Conservation (phyloP, 257 asterid genomes). For the Nicotiana sylvestris region DNA sequence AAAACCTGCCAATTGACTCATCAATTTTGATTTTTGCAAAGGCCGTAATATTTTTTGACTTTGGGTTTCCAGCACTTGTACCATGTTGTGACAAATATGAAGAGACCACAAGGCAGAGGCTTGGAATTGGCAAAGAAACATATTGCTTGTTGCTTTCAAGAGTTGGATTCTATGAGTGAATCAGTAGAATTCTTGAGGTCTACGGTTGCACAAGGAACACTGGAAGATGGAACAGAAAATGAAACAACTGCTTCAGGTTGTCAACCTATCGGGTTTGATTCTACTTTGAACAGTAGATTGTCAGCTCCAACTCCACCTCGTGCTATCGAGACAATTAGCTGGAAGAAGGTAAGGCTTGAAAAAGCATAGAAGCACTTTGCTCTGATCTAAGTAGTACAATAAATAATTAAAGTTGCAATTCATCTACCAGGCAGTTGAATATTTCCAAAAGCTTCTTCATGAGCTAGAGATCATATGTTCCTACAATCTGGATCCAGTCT, state of each 20-base stretch:
- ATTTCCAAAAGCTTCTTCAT: slow-evolving; percentile 94
- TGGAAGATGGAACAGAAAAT: slow-evolving; percentile 36
- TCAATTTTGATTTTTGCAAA: no score
- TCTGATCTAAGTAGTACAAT: background rate
- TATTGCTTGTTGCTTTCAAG: slow-evolving; percentile 61
- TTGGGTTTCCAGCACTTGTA: slow-evolving; percentile 71
- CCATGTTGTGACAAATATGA: slow-evolving; percentile 69
- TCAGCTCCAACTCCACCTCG: slow-evolving; percentile 99
- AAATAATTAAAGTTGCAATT: slow-evolving; percentile 11
- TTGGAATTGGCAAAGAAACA: slow-evolving; percentile 96
- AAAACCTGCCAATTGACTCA: no score
- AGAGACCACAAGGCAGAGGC: slow-evolving; percentile 98
- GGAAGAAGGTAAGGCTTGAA: slow-evolving; percentile 63
- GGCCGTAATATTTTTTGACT: slow-evolving; percentile 21
- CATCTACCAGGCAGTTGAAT: slow-evolving; percentile 69
- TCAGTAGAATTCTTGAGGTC: slow-evolving; percentile 59
- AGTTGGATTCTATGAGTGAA: slow-evolving; percentile 80
- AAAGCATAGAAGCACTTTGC: background rate
- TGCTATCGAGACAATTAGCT: slow-evolving; percentile 70
- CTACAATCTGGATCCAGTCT: slow-evolving; percentile 60
- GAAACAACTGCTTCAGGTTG: slow-evolving; percentile 92
- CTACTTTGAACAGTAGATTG: slow-evolving; percentile 88
- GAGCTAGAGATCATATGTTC: slow-evolving; percentile 80
- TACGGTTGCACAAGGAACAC: slow-evolving; percentile 33
- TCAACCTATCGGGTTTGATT: slow-evolving; percentile 88